phyloP scores from a whole-genome alignment of 352 stramenopile species.

The Phytophthora uliginosa region DNA sequence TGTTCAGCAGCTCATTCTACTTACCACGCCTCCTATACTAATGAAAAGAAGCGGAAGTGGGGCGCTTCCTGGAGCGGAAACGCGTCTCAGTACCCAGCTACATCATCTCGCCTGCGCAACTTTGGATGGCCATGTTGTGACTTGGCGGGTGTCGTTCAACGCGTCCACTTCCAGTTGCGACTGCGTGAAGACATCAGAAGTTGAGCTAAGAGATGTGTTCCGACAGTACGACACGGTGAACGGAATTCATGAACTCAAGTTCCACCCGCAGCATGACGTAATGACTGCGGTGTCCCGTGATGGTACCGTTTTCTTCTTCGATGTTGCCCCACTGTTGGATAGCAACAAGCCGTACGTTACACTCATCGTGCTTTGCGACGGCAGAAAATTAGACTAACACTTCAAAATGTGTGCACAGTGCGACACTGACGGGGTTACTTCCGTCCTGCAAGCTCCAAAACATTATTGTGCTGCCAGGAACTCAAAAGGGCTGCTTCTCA shows the following conservation, averaged over 20 bases:
- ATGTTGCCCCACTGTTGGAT: conserved; percentile 57
- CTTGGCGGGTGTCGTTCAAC: conserved; percentile 55
- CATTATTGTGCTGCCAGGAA: conserved; percentile 49
- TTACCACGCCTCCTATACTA: conserved; percentile 54
- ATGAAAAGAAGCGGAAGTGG: conserved; percentile 46
- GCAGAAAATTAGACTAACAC: conserved; percentile 8
- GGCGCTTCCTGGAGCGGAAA: conserved; percentile 33
- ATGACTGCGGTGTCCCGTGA: conserved; percentile 68
- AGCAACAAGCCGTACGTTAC: conserved; percentile 62
- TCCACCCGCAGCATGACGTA: conserved; percentile 67
- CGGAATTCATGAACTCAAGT: conserved; percentile 71
- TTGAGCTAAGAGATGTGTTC: conserved; percentile 72
- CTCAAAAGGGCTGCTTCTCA: conserved; percentile 55
- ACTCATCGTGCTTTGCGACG: neutral
- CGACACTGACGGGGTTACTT: conserved; percentile 53
- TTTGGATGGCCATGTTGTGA: conserved; percentile 67
- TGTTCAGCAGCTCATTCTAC: conserved; percentile 73
- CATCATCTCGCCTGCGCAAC: conserved; percentile 68
- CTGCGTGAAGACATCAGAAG: conserved; percentile 62
- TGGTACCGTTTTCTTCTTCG: conserved; percentile 79
- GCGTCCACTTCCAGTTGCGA: conserved; percentile 45
- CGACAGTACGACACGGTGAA: conserved; percentile 65
- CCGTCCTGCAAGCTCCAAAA: conserved; percentile 63
- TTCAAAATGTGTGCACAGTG: conserved; percentile 20
- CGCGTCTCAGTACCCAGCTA: conserved; percentile 38